phyloP scores from a whole-genome alignment of 768 basidiomycete genomes.

The Candolleomyces aberdarensis region DNA sequence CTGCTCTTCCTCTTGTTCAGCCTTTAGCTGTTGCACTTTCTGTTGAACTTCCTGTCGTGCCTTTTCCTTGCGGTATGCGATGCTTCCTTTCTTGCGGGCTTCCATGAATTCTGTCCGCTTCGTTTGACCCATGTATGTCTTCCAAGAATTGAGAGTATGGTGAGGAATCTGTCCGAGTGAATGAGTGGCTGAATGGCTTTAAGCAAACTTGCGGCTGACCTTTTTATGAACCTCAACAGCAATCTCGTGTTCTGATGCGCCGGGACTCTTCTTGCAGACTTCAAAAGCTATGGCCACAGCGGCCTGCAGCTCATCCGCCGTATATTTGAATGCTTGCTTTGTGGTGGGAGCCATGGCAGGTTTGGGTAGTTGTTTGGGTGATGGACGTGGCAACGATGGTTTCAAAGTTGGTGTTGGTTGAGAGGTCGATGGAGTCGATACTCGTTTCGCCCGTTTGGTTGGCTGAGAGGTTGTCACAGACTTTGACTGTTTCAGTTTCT shows the following conservation, averaged over 20 bases:
- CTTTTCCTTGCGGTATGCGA: constrained; percentile 43
- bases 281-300: constrained; percentile 40
- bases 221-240: constrained; percentile 39
- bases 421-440: not conserved
- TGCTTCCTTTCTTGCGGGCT: constrained; percentile 47
- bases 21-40: not conserved
- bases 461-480: no score
- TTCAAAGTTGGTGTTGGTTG: not conserved
- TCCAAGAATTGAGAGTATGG: constrained; percentile 54
- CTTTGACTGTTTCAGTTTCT: not conserved
- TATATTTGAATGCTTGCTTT: constrained; percentile 35
- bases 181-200: not conserved
- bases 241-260: constrained; percentile 36
- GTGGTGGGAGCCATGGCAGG: not conserved
- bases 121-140: constrained; percentile 28
- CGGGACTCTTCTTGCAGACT: constrained; percentile 46
- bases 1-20: not conserved
- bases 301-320: constrained; percentile 50
- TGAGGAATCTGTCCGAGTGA: constrained; percentile 51
- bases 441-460: no score
- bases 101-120: constrained; percentile 40
- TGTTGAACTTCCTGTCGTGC: not conserved
- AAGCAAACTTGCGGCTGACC: constrained; percentile 28
- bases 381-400: not conserved
- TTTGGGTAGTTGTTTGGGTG: not conserved